Base-by-base conservation (phyloP, 2,329 filamentous ascomycete genomes). In the Catunica adiposa region DNA sequence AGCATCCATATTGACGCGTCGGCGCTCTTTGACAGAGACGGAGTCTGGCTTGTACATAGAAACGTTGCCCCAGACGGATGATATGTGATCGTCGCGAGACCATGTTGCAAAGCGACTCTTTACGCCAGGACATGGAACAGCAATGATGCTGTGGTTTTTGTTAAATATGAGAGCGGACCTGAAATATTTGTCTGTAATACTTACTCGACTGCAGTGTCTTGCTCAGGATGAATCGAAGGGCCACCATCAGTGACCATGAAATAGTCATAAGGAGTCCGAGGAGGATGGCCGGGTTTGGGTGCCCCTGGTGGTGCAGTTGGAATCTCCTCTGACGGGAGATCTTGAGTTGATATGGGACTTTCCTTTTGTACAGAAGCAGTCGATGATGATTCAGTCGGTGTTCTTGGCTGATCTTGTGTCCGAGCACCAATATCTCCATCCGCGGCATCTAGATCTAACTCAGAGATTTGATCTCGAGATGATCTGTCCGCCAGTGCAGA, bases 61-160 rank as follows among this genome's bases (percentile, higher is more conserved):
- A 25, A 69, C 69, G 1, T 73, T 69, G 40, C 69, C 68, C 1
- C 34, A 52, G 29, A 52, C 20, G 29, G 50, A 37, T 4, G 29
- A 34, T 9, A 54, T 44, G 38, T 42, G 52, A 22, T 70, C 73
- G 52, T 76, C 73, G 14, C 73, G 68, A 31, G 67, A 72, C 76
- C 76, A 79, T 22, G 74, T 77, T 23, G 72, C 68, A n/a, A 76
- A 63, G 1, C 74, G 68, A 40, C 77, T 37, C 8, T 22, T 71
- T 0, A 72, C 75, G 0, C 75, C 76, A 0, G 75, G 71, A 59
- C 76, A 79, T 0, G 76, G 74, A 4, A 79, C 71, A 4, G 74
- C 70, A 40, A 79, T 68, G 46, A 79, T 67, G 55, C 59, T 60
- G 11, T 50, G n/a, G 44, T 6, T 11, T 42, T 15, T 22, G 29